A percentile compares a stretch with the other conserved stretches of the same genome.
Conservation (phyloP, 495 filamentous ascomycete species). For the Hypoxylon subgilvum region DNA sequence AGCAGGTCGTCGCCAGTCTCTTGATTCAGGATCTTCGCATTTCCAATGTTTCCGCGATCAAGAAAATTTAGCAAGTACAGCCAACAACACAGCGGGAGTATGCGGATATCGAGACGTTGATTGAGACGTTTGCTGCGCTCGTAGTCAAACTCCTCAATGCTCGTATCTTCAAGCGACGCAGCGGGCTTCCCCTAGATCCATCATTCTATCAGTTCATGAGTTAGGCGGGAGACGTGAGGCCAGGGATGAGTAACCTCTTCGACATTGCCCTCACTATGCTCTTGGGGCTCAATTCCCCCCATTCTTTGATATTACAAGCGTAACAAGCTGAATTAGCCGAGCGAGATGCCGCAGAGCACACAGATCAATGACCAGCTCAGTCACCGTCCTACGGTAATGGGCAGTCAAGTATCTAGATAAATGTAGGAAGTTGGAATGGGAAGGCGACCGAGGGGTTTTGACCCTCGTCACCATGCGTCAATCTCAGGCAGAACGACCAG, state of each 20-base stretch:
- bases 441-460: not conserved
- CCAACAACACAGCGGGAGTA: constrained; percentile 58
- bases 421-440: not conserved
- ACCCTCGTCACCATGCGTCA: not conserved
- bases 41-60: constrained; percentile 83
- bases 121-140: constrained; percentile 23
- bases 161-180: too few species aligned
- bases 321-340: not conserved
- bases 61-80: constrained; percentile 85
- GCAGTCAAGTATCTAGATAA: not conserved
- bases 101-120: constrained; percentile 26
- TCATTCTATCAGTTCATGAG: not conserved
- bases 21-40: constrained; percentile 69
- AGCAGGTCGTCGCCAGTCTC: constrained; percentile 33
- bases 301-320: not conserved
- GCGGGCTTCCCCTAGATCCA: too few species aligned
- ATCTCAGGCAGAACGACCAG: not conserved
- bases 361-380: too few species aligned
- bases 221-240: too few species aligned
- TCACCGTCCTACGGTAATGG: not conserved
- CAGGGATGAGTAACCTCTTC: too few species aligned
- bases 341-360: too few species aligned
- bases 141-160: constrained; percentile 23
- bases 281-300: constrained; percentile 22
- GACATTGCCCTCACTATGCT: constrained; percentile 11